phyloP scores from a whole-genome alignment of 352 stramenopile genomes.

The Phytophthora nicotianae region DNA sequence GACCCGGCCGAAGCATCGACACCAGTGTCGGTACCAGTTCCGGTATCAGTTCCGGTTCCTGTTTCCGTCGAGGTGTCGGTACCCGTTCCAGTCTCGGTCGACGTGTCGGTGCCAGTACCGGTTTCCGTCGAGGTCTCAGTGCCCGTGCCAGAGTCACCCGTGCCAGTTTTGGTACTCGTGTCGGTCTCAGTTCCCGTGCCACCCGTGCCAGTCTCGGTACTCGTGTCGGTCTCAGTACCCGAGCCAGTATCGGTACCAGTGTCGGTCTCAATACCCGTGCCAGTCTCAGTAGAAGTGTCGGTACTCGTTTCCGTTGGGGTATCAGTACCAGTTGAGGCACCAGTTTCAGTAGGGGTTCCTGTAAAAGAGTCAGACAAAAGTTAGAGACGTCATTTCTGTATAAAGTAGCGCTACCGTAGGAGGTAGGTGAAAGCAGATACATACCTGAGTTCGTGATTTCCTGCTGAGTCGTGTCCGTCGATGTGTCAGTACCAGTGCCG shows the following conservation, averaged over 20 bases:
- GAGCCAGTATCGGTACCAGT: not conserved
- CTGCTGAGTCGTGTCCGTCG: constrained; percentile 4
- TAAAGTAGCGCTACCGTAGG: not conserved
- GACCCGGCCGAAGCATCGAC: constrained; percentile 12
- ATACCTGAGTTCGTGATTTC: constrained; percentile 1
- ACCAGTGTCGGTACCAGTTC: constrained; percentile 1
- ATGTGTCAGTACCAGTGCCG: constrained; percentile 3
- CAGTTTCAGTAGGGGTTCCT: not conserved
- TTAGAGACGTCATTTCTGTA: too few species aligned
- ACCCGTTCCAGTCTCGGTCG: constrained; percentile 3
- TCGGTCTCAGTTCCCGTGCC: not conserved
- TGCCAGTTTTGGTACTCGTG: not conserved
- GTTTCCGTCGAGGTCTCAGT: constrained; percentile 30
- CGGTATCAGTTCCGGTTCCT: not conserved
- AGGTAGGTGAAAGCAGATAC: not conserved
- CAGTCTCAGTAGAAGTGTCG: constrained; percentile 1
- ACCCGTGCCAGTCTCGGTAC: constrained; percentile 10
- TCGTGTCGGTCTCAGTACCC: not conserved
- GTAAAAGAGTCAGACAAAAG: too few species aligned
- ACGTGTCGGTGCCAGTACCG: not conserved
- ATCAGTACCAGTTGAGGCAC: not conserved
- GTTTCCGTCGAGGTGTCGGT: constrained; percentile 28
- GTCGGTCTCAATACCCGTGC: not conserved
- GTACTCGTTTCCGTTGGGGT: not conserved
- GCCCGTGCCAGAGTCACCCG: not conserved